Percentiles rank a stretch among this genome's conserved stretches.
phyloP scores from a whole-genome alignment of 1,284 basidiomycete genomes.

The Trametes versicolor region DNA sequence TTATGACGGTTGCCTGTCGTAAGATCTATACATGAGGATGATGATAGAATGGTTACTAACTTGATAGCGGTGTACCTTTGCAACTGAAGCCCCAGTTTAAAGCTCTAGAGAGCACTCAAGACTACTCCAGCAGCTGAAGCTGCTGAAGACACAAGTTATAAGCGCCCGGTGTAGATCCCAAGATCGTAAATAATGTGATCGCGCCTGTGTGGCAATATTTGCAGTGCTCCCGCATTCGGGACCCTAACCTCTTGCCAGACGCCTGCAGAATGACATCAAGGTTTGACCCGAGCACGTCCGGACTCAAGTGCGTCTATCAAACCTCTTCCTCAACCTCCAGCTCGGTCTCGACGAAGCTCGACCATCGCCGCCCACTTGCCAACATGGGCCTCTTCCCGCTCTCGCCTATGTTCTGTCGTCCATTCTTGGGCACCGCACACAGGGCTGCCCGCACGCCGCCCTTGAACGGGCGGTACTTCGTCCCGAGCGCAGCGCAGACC shows the following conservation, averaged over 20 bases:
- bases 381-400: constrained; percentile 26
- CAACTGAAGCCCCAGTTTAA: too few relatives aligned
- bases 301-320: constrained; percentile 1
- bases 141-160: constrained; percentile 33
- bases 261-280: constrained; percentile 7
- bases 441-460: constrained; percentile 11
- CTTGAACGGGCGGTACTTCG: constrained; percentile 22
- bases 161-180: constrained; percentile 24
- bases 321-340: neutral
- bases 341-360: neutral
- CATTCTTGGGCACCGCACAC: constrained; percentile 9
- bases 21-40: too few relatives aligned
- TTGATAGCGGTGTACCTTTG: too few relatives aligned
- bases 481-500: constrained; percentile 11
- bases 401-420: constrained; percentile 24
- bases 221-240: neutral
- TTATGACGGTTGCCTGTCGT: too few relatives aligned
- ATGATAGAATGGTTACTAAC: too few relatives aligned
- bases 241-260: neutral
- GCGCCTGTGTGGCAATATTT: constrained; percentile 20
- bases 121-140: too few relatives aligned
- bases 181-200: constrained; percentile 16
- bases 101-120: too few relatives aligned
- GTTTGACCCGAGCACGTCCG: neutral
- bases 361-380: neutral